A percentile compares a stretch with the other conserved stretches of the same genome.
phyloP scores from a whole-genome alignment of 2,329 filamentous ascomycete species.

The Parastagonospora nodorum region DNA sequence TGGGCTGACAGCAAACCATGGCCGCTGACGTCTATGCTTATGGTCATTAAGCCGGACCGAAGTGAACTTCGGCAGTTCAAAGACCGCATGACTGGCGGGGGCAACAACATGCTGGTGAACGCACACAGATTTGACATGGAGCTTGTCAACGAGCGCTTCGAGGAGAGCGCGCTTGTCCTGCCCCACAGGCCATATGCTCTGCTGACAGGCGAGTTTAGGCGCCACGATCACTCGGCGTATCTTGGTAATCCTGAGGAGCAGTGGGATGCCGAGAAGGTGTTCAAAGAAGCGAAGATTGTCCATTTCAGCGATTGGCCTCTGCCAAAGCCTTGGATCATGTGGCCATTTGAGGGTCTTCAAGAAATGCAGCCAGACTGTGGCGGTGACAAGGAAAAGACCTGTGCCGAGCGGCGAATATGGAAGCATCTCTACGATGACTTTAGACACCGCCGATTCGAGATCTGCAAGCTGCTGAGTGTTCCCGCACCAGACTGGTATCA shows the following conservation, averaged over 20 bases:
- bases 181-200: slow-evolving; percentile 68
- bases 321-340: slow-evolving; percentile 67
- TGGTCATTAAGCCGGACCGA: slow-evolving; percentile 65
- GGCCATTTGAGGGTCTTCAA: slow-evolving; percentile 46
- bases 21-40: slow-evolving; percentile 64
- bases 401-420: slow-evolving; percentile 51
- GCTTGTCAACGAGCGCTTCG: slow-evolving; percentile 67
- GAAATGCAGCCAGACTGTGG: slow-evolving; percentile 55
- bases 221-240: slow-evolving; percentile 57
- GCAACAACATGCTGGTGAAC: slow-evolving; percentile 30
- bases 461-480: slow-evolving; percentile 48
- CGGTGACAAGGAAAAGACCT: slow-evolving; percentile 33
- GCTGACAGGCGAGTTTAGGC: slow-evolving; percentile 66
- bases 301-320: slow-evolving; percentile 76
- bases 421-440: slow-evolving; percentile 54
- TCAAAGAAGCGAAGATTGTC: slow-evolving; percentile 67
- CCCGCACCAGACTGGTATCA: slow-evolving; percentile 45
- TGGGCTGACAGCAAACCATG: slow-evolving; percentile 64
- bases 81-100: slow-evolving; percentile 32
- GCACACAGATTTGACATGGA: slow-evolving; percentile 67
- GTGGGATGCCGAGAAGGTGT: slow-evolving; percentile 64
- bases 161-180: slow-evolving; percentile 62
- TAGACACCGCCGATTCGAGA: slow-evolving; percentile 46
- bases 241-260: slow-evolving; percentile 57
- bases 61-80: slow-evolving; percentile 54